phyloP scores from a whole-genome alignment of 2,329 filamentous ascomycete species.

The Cordyceps cateniannulata region DNA sequence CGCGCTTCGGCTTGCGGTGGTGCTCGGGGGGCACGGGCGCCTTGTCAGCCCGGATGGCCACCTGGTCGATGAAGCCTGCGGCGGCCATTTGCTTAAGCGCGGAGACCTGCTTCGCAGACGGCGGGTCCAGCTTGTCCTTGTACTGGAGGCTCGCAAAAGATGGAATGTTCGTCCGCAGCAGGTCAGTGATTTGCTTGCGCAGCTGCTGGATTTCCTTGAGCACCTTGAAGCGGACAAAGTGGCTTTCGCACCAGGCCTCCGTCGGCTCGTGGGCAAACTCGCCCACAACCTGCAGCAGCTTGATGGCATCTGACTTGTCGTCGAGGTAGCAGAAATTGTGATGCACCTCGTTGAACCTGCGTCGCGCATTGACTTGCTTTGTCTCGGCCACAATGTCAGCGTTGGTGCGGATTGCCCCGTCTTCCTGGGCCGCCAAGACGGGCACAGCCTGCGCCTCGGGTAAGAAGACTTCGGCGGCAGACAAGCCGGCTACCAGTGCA shows the following conservation, averaged over 20 bases:
- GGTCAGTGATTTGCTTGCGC: conserved; percentile 72
- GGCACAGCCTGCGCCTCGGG: conserved; percentile 72
- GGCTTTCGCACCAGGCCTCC: conserved; percentile 69
- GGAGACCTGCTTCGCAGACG: conserved; percentile 62
- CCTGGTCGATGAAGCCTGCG: conserved; percentile 87
- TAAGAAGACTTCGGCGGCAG: conserved; percentile 81
- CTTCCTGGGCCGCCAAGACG: conserved; percentile 39
- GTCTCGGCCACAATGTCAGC: conserved; percentile 68
- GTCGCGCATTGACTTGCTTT: conserved; percentile 56
- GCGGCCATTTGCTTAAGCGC: conserved; percentile 87
- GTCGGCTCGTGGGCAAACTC: conserved; percentile 72
- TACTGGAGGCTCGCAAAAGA: conserved; percentile 52
- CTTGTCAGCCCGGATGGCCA: conserved; percentile 88
- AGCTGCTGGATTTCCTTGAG: conserved; percentile 82
- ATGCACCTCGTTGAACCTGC: conserved; percentile 63
- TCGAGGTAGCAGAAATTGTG: conserved; percentile 75
- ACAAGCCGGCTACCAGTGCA: conserved; percentile 80
- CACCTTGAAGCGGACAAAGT: conserved; percentile 82
- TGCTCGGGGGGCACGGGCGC: conserved; percentile 64
- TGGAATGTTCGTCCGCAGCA: conserved; percentile 70
- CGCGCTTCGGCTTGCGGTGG: conserved; percentile 66
- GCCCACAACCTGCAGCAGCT: conserved; percentile 80
- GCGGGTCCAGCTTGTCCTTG: conserved; percentile 50
- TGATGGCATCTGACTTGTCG: conserved; percentile 79
- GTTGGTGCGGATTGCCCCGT: conserved; percentile 49